These are phyloP conservation scores for Penicillium goetzii DNA, from an alignment of 495 filamentous ascomycete genomes.

Conservation along the genomic window DNA sequence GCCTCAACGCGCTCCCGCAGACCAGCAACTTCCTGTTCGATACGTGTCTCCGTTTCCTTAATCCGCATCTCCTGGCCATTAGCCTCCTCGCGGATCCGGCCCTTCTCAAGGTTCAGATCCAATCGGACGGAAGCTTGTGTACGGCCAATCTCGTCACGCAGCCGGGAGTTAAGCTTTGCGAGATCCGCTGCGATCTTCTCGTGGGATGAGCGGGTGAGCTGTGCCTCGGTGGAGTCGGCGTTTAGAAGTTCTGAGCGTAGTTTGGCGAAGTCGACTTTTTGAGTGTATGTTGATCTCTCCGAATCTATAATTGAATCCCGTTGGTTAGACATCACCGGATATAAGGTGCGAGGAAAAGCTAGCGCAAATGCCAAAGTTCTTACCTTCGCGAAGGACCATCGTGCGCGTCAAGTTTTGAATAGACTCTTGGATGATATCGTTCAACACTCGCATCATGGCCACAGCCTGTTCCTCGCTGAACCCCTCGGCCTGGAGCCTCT, in stretches of 20 bases:
- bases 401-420: slow-evolving; percentile 98
- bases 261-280: slow-evolving; percentile 99
- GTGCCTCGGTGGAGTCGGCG: slow-evolving; percentile 86
- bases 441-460: slow-evolving; percentile 96
- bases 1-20: slow-evolving; percentile 90
- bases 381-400: slow-evolving; percentile 94
- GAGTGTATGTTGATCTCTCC: slow-evolving; percentile 82
- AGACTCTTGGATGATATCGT: slow-evolving; percentile 96
- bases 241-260: slow-evolving; percentile 91
- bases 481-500: slow-evolving; percentile 84
- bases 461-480: slow-evolving; percentile 95
- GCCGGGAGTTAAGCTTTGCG: slow-evolving; percentile 82
- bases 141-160: slow-evolving; percentile 91
- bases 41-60: slow-evolving; percentile 97
- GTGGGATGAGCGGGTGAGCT: slow-evolving; percentile 85
- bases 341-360: not conserved
- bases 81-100: slow-evolving; percentile 92
- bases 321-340: not conserved
- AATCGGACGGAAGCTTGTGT: slow-evolving; percentile 90
- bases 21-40: slow-evolving; percentile 95
- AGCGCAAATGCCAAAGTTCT: not conserved
- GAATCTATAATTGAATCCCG: slow-evolving; percentile 41
- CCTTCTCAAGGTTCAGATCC: slow-evolving; percentile 96
- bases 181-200: slow-evolving; percentile 94
- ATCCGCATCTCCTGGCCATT: slow-evolving; percentile 97